Evolutionary conservation across 768 basidiomycete species (phyloP).

Genomic region (Mycena vitilis): DNA sequence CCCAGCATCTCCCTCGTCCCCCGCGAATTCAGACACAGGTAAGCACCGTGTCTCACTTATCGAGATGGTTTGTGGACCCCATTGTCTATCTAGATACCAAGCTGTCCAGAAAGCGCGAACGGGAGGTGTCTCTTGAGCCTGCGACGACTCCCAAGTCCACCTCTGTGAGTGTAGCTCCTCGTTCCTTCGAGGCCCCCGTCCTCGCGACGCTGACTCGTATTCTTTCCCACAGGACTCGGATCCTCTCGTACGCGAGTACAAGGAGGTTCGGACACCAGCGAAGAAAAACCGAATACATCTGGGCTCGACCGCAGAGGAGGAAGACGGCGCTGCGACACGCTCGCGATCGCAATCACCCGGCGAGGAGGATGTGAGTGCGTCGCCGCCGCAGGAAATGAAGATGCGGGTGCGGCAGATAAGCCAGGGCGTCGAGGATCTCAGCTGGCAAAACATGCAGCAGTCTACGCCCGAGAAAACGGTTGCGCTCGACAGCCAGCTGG

Average conservation of each 20-base stretch:
- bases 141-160: constrained; percentile 58
- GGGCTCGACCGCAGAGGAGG: constrained; percentile 74
- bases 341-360: constrained; percentile 58
- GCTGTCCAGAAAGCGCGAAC: constrained; percentile 77
- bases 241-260: constrained; percentile 52
- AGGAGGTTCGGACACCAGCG: constrained; percentile 70
- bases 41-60: constrained; percentile 17
- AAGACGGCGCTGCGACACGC: constrained; percentile 52
- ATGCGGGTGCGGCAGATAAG: constrained; percentile 79
- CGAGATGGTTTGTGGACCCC: constrained; percentile 16
- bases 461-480: constrained; percentile 42
- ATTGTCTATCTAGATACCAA: constrained; percentile 53
- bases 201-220: constrained; percentile 2
- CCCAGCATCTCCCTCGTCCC: constrained; percentile 58
- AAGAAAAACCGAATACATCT: constrained; percentile 81
- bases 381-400: constrained; percentile 85
- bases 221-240: constrained; percentile 53
- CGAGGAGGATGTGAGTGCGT: constrained; percentile 59
- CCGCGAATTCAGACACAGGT: constrained; percentile 59
- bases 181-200: constrained; percentile 6
- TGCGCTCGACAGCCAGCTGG: constrained; percentile 32
- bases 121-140: constrained; percentile 84
- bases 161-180: constrained; percentile 41
- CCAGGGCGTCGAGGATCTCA: constrained; percentile 82
- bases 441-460: constrained; percentile 67